These are phyloP conservation scores for Coemansia interrupta DNA, from an alignment of 192 early-diverging fungal species.

Conservation along the genomic window DNA sequence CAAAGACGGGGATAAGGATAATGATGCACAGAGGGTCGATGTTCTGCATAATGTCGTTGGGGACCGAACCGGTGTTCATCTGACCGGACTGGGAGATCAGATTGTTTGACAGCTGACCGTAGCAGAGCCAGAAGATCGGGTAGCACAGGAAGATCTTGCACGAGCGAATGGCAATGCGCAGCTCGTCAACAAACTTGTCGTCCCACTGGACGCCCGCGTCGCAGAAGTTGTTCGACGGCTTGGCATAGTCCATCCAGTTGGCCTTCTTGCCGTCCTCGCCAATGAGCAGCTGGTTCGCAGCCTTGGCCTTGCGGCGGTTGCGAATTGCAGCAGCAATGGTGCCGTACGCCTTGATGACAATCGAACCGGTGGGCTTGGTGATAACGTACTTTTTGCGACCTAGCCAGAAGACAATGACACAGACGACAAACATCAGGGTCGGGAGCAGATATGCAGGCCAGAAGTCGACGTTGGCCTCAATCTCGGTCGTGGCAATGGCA, in stretches of 20 bases:
- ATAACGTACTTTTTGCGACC: conserved; percentile 56
- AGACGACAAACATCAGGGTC: conserved; percentile 56
- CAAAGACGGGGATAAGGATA: conserved; percentile 57
- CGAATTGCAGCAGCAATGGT: conserved; percentile 24
- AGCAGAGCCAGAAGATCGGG: conserved; percentile 74
- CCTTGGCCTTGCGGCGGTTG: conserved; percentile 37
- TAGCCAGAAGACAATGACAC: conserved; percentile 54
- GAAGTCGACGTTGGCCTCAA: conserved; percentile 57
- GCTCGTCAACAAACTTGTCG: conserved; percentile 70
- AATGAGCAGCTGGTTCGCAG: conserved; percentile 24
- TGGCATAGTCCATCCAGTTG: conserved; percentile 59
- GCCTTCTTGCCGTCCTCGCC: conserved; percentile 25
- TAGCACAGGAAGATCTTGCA: conserved; percentile 68
- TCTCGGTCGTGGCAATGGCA: conserved; percentile 57
- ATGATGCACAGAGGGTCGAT: conserved; percentile 58
- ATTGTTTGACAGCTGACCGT: conserved; percentile 64
- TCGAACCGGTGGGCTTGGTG: conserved; percentile 56
- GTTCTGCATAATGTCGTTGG: conserved; percentile 64
- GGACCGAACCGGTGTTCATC: conserved; percentile 57
- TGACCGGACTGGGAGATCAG: conserved; percentile 61
- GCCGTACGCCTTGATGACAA: conserved; percentile 53
- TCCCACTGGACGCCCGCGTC: conserved; percentile 55
- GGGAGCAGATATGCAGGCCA: conserved; percentile 61
- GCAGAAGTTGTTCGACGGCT: conserved; percentile 48
- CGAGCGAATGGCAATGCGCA: conserved; percentile 57